phyloP scores from a whole-genome alignment of 441 rosid species.

The Mallotus japonicus region DNA sequence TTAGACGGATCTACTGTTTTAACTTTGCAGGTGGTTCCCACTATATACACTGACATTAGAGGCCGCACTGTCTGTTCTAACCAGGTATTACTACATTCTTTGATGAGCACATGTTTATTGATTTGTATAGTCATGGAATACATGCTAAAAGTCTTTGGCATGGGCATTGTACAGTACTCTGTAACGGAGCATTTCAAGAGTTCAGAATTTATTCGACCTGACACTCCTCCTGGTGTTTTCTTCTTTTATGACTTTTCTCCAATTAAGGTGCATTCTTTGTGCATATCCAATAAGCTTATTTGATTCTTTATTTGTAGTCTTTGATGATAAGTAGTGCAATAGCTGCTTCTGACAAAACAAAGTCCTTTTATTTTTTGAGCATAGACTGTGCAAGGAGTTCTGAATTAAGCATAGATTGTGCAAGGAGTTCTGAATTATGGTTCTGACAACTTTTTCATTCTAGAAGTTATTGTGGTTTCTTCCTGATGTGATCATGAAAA shows the following conservation, averaged over 20 bases:
- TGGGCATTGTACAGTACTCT: constrained; percentile 56
- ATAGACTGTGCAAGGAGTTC: not conserved
- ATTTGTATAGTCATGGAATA: constrained; percentile 17
- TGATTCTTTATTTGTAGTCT: not conserved
- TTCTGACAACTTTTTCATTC: not conserved
- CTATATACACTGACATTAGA: constrained; percentile 70
- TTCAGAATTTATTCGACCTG: constrained; percentile 46
- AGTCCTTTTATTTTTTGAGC: not conserved
- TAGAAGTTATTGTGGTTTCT: not conserved
- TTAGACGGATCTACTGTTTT: constrained; percentile 1
- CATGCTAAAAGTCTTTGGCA: constrained; percentile 1
- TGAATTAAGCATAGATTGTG: too few species aligned
- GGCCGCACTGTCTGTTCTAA: constrained; percentile 78
- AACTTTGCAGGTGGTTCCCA: constrained; percentile 77
- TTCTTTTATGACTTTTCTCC: constrained; percentile 96
- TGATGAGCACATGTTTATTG: not conserved
- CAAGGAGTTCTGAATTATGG: not conserved
- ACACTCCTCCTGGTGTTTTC: constrained; percentile 82
- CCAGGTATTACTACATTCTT: constrained; percentile 50
- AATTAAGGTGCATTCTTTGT: constrained; percentile 61
- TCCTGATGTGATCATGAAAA: not conserved
- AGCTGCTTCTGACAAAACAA: not conserved
- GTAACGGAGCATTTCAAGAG: constrained; percentile 84
- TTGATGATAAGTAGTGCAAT: not conserved
- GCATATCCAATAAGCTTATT: not conserved